Evolutionary conservation across 2,329 filamentous ascomycete species (phyloP).

Genomic region (Diaporthe amygdali): DNA sequence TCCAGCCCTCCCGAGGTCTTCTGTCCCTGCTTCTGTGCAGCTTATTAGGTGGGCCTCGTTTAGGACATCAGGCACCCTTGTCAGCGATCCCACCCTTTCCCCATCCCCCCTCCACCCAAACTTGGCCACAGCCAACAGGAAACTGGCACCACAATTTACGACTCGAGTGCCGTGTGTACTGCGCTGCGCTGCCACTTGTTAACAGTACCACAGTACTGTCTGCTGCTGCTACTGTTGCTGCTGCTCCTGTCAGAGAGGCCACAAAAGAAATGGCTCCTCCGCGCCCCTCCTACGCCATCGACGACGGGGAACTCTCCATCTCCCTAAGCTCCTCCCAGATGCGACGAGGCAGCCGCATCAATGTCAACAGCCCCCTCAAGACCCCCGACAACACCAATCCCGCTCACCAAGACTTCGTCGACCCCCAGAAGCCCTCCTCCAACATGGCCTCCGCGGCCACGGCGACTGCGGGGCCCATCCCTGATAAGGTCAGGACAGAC

Average conservation of each 20-base stretch:
- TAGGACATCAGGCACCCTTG: constrained; percentile 17
- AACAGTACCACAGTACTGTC: constrained; percentile 16
- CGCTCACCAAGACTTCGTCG: constrained; percentile 30
- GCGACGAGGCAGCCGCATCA: constrained; percentile 54
- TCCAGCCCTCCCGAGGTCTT: neutral
- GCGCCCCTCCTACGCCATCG: constrained; percentile 53
- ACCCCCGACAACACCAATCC: constrained; percentile 36
- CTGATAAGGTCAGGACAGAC: constrained; percentile 66
- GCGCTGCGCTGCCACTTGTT: constrained; percentile 9
- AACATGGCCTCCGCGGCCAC: constrained; percentile 38
- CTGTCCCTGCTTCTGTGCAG: constrained; percentile 13
- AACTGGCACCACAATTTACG: constrained; percentile 16
- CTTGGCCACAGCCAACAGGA: constrained; percentile 21
- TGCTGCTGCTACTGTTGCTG: neutral
- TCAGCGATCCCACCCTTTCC: constrained; percentile 21
- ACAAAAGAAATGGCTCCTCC: constrained; percentile 51
- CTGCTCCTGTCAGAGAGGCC: constrained; percentile 8
- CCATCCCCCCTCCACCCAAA: constrained; percentile 12
- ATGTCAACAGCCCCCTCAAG: constrained; percentile 34
- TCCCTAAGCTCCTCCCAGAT: constrained; percentile 71
- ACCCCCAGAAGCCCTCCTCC: constrained; percentile 33
- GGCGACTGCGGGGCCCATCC: constrained; percentile 29
- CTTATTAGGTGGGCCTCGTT: constrained; percentile 21
- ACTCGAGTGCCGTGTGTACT: constrained; percentile 8
- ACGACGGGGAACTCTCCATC: constrained; percentile 85